Base-by-base conservation (phyloP, 345 rosid genomes). In the Trapa bicornis region DNA sequence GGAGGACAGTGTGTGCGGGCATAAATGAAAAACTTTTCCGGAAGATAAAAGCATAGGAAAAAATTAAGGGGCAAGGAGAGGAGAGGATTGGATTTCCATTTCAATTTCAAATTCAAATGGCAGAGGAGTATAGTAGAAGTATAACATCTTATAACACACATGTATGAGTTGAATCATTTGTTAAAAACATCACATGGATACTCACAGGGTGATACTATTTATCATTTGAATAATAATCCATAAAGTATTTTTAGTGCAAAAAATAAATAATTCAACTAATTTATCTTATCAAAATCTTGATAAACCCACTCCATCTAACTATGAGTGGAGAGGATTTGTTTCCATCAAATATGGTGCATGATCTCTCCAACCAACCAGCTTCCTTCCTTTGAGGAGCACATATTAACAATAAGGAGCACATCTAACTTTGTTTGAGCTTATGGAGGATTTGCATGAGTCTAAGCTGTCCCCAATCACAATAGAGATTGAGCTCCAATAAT, bases 381-480 rank as follows among this genome's bases (percentile, higher is more conserved):
- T 7, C 79, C 83, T 22, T 22, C 29, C 29, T 66, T 74, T 74
- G 66, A 83, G 47, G n/a, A n/a, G n/a, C n/a, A n/a, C n/a, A n/a
- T 37, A 62, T 81, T 81, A 14, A 68, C 16, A 7, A 68, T 77
- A 47, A 81, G 72, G 58, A 72, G 72, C 33, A 81, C 77, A 54
- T 78, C 80, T 11, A 81, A 33, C 47, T 74, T 70, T 2, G 75
- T 70, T 65, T 61, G 72, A 76, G 37, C 67, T 9, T n/a, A 78
- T 1, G 3, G 80, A 70, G 5, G 80, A 78, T n/a, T 72, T 78
- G 60, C 77, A 17, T 68, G 65, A 4, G 41, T 71, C 54, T 0
- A 71, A 65, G 76, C 77, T 74, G 0, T 74, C 80, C 48, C 80
- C 80, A 13, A 72, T 76, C 61, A 50, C 29, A 22, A 22, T 22